phyloP scores from a whole-genome alignment of 2,329 filamentous ascomycete species.

The Monosporascus sp. region DNA sequence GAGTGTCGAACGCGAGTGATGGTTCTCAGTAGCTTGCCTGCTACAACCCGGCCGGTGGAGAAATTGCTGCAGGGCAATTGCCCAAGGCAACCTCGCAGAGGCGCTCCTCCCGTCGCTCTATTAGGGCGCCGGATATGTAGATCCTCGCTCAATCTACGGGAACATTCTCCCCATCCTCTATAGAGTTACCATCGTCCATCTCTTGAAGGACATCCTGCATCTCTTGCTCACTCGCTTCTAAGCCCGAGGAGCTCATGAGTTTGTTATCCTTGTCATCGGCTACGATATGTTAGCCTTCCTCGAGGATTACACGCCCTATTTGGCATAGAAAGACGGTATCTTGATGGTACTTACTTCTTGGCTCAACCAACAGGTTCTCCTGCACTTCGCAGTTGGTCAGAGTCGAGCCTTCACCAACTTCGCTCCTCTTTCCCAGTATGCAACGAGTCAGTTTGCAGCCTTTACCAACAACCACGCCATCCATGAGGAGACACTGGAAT shows the following conservation, averaged over 20 bases:
- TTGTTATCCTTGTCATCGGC: constrained; percentile 64
- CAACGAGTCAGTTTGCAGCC: constrained; percentile 82
- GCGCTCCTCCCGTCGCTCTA: background rate
- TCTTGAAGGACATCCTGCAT: constrained; percentile 48
- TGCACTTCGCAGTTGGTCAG: constrained; percentile 90
- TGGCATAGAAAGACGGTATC: constrained; percentile 3
- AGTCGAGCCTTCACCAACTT: constrained; percentile 75
- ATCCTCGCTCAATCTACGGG: constrained; percentile 6
- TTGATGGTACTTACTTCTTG: constrained; percentile 53
- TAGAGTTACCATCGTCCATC: constrained; percentile 31
- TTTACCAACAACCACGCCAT: constrained; percentile 79
- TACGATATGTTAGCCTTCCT: constrained; percentile 28
- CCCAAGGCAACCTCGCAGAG: background rate
- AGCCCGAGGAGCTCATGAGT: constrained; percentile 61
- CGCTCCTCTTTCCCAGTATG: constrained; percentile 74
- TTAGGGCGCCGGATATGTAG: background rate
- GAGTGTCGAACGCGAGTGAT: background rate
- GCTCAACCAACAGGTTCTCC: constrained; percentile 79
- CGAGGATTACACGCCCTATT: constrained; percentile 3
- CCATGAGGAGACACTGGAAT: constrained; percentile 87
- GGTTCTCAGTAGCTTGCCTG: too few relatives aligned
- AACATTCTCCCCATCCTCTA: constrained; percentile 3
- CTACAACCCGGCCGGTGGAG: background rate
- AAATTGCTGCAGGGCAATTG: constrained; percentile 1
- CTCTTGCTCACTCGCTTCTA: constrained; percentile 60